phyloP scores from a whole-genome alignment of 495 filamentous ascomycete genomes.

The Aspergillus asperescens region DNA sequence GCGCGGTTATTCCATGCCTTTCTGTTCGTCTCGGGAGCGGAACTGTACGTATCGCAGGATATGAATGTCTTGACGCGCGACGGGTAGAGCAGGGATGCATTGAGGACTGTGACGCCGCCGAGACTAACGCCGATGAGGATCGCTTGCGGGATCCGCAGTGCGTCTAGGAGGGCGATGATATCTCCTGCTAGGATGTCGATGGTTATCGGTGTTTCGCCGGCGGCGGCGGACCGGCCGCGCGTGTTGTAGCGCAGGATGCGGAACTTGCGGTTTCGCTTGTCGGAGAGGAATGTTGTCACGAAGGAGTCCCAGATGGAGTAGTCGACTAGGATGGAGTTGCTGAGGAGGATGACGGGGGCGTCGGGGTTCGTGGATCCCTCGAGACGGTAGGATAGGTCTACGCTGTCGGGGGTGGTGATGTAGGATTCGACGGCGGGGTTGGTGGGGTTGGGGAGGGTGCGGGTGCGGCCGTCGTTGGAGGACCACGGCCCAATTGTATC shows the following conservation, averaged over 20 bases:
- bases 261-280: conserved; percentile 53
- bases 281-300: conserved; percentile 54
- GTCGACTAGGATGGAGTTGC: conserved; percentile 69
- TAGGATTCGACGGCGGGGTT: conserved; percentile 56
- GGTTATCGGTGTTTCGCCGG: conserved; percentile 45
- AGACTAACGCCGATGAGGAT: conserved; percentile 69
- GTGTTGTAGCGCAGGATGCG: conserved; percentile 67
- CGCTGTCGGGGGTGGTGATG: conserved; percentile 61
- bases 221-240: conserved; percentile 51
- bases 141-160: conserved; percentile 55
- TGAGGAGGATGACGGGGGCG: conserved; percentile 64
- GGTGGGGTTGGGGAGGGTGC: conserved; percentile 47
- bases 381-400: conserved; percentile 64
- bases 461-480: conserved; percentile 51
- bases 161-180: conserved; percentile 52
- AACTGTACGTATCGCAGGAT: conserved; percentile 71
- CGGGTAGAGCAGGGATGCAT: conserved; percentile 63
- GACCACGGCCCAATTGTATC: conserved; percentile 38
- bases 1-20: conserved; percentile 74
- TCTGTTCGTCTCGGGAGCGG: conserved; percentile 61
- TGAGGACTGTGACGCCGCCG: conserved; percentile 69
- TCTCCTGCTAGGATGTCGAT: conserved; percentile 64
- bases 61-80: conserved; percentile 54
- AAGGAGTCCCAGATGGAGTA: conserved; percentile 74
- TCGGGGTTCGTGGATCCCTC: conserved; percentile 61